phyloP scores from a whole-genome alignment of 2,329 filamentous ascomycete genomes.

The Penicillium sp. region DNA sequence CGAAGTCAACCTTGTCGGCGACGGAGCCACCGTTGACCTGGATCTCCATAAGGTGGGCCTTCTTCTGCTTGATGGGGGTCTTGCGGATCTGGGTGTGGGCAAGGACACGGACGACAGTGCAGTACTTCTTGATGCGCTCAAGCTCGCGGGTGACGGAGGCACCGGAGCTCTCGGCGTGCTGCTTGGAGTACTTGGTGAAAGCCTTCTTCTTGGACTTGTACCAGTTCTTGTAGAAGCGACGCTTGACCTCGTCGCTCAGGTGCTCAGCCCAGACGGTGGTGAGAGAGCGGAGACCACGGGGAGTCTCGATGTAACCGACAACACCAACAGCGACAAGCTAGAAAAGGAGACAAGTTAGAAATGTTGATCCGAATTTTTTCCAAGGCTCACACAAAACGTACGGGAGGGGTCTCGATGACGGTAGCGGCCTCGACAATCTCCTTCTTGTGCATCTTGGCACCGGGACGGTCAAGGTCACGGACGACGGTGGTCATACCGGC shows the following conservation, averaged over 20 bases:
- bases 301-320: constrained; percentile 99
- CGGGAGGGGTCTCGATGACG: constrained; percentile 90
- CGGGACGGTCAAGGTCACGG: constrained; percentile 97
- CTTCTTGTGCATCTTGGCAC: constrained; percentile 99
- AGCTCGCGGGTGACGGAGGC: constrained; percentile 92
- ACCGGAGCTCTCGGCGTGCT: constrained; percentile 92
- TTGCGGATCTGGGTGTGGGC: constrained; percentile 99
- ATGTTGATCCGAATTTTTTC: not conserved
- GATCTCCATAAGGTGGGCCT: constrained; percentile 99
- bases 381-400: constrained; percentile 56
- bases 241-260: constrained; percentile 96
- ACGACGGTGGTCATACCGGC: constrained; percentile 99
- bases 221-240: constrained; percentile 99
- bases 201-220: constrained; percentile 99
- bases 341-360: constrained; percentile 19
- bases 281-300: constrained; percentile 97
- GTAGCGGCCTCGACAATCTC: constrained; percentile 87
- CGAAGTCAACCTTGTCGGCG: constrained; percentile 96
- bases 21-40: constrained; percentile 98
- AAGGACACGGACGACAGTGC: constrained; percentile 97
- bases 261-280: constrained; percentile 99
- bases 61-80: constrained; percentile 99
- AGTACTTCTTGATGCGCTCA: constrained; percentile 99
- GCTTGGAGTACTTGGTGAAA: constrained; percentile 99
- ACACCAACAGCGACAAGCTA: constrained; percentile 99